Conservation (phyloP, 148 eudicot genomes). For the Chenopodium berlandieri region DNA sequence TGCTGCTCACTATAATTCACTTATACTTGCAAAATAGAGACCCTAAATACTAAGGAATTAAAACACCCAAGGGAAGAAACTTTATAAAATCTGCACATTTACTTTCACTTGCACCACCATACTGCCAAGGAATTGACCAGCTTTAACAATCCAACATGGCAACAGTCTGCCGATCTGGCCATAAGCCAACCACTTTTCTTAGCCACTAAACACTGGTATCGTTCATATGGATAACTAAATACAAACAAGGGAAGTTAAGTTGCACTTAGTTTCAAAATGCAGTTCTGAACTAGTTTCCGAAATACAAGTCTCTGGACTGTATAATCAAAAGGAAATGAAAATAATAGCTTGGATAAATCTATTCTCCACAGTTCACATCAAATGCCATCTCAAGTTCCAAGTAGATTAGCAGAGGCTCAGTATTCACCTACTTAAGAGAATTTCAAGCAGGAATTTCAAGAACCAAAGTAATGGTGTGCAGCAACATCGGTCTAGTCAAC, state of each 20-base stretch:
- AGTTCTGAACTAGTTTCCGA: neutral
- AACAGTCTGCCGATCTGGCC: neutral
- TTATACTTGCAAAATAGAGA: neutral
- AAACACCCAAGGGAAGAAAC: no score
- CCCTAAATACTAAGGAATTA: neutral
- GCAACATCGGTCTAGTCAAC: neutral
- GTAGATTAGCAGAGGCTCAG: neutral
- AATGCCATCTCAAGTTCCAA: neutral
- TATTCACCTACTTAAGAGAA: neutral
- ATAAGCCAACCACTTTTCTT: neutral
- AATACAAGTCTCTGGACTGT: neutral
- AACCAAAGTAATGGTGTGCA: neutral
- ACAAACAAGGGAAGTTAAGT: neutral
- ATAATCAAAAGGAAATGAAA: neutral
- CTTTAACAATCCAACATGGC: neutral
- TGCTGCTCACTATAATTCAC: neutral
- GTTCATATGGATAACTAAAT: neutral
- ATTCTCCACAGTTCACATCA: neutral
- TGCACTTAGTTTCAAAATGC: neutral
- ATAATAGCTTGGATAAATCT: neutral
- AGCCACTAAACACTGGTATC: neutral
- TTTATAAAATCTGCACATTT: neutral
- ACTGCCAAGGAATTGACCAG: neutral
- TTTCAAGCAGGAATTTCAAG: neutral
- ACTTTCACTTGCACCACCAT: neutral